Evolutionary conservation across 495 filamentous ascomycete species (phyloP), one percentile per base, ranked within the genome.

Genomic region (Penicillium salamii): DNA sequence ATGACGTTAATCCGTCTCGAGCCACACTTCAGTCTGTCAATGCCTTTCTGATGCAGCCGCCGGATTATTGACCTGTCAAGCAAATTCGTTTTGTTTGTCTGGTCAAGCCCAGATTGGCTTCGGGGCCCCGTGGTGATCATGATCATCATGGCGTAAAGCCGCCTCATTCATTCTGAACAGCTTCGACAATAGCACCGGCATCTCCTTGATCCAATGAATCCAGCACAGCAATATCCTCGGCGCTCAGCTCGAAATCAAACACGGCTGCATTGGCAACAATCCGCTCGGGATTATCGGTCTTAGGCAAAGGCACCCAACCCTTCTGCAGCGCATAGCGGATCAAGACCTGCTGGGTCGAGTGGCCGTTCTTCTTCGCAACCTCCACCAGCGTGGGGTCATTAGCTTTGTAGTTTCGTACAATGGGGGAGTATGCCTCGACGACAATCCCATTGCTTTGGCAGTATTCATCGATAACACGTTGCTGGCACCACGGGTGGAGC

Each of bases 11-110:
- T 61, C 90, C 90, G 0, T 86, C 82, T 51, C 76, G 92, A 33
- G 77, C 85, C 23, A 95, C 90, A 1, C 67, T 97, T 41, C 88
- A 95, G 63, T 86, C 85, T 46, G 83, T 97, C 32, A 95, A 97
- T 68, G 85, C 86, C 32, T 95, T 89, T 54, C 70, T 97, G 37
- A 93, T 97, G 83, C 55, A 71, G 46, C 55, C 59, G 36, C 65
- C 64, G 32, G 62, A 72, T 62, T 70, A 64, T 59, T 70, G 57
- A 71, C 29, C 8, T n/a, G n/a, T 11, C 28, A 17, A 15, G 28
- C 6, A 35, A 17, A 26, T 29, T 35, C n/a, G 39, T 28, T 12
- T 3, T 7, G 18, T 31, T 21, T 23, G 33, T 14, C 31, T 38
- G 21, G 19, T n/a, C 28, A 21, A 23, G 31, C 6, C 23, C 29